Base-by-base conservation (phyloP, 2,329 filamentous ascomycete genomes). In the Fusarium musae region DNA sequence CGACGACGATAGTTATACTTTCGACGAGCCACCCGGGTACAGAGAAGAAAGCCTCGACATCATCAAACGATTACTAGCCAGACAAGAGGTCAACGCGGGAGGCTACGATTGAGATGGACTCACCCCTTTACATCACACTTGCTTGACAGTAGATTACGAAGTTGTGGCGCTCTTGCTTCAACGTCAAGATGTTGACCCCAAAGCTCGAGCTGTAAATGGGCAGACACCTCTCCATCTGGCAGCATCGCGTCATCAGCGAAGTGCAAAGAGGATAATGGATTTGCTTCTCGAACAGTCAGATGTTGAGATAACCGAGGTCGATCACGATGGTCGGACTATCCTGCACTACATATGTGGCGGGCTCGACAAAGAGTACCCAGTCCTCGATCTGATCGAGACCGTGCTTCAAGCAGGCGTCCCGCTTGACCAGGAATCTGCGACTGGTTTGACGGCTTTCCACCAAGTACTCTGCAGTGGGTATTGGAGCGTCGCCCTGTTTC, bases 141-240 rank as follows among this genome's bases (percentile, higher is more conserved):
- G 53, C 15, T 40, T 59, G 15, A 13, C 44, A 37, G 60, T 39
- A 16, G 60, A 66, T 28, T 16, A 37, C 8, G 23, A 42, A 23
- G 37, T 64, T 19, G 47, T 62, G 9, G 36, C 49, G 37, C 34
- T 54, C 13, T 47, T 70, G 28, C 59, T 75, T 6, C 43, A 49
- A 12, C 56, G 61, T n/a, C 32, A 47, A 3, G 59, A 66, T 40
- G 50, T 70, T 26, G 40, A 63, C 19, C 46, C 23, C 5, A 59
- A 53, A 9, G 39, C 54, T n/a, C 36, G 36, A 43, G 47, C 30
- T 15, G 21, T 11, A 8, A 32, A 42, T 34, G 56, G 61, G 11
- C 61, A 59, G 43, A 64, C 56, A 21, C 43, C 72, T 40, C 28
- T 72, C 11, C 65, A 74, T 15, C 26, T 66, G 5, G 40, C 64